Base-by-base conservation (phyloP, 805 yeast species). In the Hemisphaericaspora nanyangensis region DNA sequence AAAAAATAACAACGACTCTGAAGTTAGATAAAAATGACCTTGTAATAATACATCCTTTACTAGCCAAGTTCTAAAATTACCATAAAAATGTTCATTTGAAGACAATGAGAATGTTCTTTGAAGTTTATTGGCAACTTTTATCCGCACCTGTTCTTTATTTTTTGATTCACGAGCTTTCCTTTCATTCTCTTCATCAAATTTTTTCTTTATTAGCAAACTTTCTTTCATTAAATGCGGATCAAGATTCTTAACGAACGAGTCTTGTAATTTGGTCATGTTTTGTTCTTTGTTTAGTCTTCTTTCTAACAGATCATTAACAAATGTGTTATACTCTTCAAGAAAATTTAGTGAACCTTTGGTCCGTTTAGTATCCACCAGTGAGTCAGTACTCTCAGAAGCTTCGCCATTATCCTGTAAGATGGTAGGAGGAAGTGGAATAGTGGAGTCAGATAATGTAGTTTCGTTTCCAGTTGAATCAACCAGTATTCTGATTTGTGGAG, bases 21-120 rank as follows among this genome's bases (percentile, higher is more conserved):
- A 60, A 1, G 97, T 89, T 18, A 91, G 58, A 49, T 84, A 84
- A 13, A 89, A 58, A 50, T 85, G 90, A 2, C 98, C 98, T 58
- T 88, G 96, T 18, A 89, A 63, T 19, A 91, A 64, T 0, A 90
- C 93, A 50, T 86, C 95, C 43, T 80, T 76, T 41, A 88, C 67
- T 27, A 90, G 65, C 95, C 96, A 90, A 22, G 89, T 79, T 3
- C 82, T 73, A 50, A 72, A 83, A 45, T 80, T 85, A n/a, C 72
- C 74, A 24, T 74, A 49, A 43, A 82, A 70, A n/a, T 59, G 58
- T 48, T 82, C 89, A 29, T 70, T 70, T 16, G 70, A 74, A n/a
- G 60, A 56, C n/a, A 82, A 58, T 4, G 68, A 69, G 48, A 69
- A 68, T 3, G 60, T 65, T 15, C 49, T 46, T 39, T 60, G 58